Conservation (phyloP, 2,329 filamentous ascomycete species). For the Arthroderma sp. region DNA sequence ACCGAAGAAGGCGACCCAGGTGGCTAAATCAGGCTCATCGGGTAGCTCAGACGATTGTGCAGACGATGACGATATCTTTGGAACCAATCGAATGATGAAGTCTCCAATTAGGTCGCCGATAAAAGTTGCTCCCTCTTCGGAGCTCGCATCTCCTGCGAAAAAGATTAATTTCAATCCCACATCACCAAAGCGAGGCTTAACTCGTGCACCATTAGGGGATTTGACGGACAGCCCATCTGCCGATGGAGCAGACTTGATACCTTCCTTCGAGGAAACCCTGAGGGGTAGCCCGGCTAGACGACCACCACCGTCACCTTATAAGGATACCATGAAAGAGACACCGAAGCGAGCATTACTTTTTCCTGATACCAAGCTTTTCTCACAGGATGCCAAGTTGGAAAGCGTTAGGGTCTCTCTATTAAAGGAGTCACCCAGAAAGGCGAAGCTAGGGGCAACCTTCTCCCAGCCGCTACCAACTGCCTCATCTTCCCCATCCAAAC, state of each 20-base stretch:
- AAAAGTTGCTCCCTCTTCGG: constrained; percentile 12
- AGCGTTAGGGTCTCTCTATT: constrained; percentile 22
- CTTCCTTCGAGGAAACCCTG: constrained; percentile 21
- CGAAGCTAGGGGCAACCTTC: constrained; percentile 24
- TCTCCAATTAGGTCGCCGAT: constrained; percentile 22
- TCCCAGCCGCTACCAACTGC: constrained; percentile 22
- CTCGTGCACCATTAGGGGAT: not conserved
- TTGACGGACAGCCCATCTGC: not conserved
- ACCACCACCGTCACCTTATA: constrained; percentile 32
- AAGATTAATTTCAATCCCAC: constrained; percentile 22
- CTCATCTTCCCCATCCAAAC: constrained; percentile 23
- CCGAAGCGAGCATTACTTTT: constrained; percentile 23
- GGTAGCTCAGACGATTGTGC: constrained; percentile 17
- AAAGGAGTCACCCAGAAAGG: constrained; percentile 33
- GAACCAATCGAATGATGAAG: constrained; percentile 22
- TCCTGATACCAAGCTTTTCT: constrained; percentile 12
- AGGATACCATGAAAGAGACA: constrained; percentile 29
- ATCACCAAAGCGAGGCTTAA: not conserved
- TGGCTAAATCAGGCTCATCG: constrained; percentile 28
- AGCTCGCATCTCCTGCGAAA: constrained; percentile 24
- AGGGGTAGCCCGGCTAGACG: constrained; percentile 34
- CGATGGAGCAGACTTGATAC: constrained; percentile 2
- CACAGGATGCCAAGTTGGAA: constrained; percentile 4
- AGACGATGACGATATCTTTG: constrained; percentile 31
- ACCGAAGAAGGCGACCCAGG: constrained; percentile 36